Evolutionary conservation across 1,139 yeast species (phyloP), one percentile per base, ranked within the genome.

Genomic region (Wickerhamiella pararugosa): DNA sequence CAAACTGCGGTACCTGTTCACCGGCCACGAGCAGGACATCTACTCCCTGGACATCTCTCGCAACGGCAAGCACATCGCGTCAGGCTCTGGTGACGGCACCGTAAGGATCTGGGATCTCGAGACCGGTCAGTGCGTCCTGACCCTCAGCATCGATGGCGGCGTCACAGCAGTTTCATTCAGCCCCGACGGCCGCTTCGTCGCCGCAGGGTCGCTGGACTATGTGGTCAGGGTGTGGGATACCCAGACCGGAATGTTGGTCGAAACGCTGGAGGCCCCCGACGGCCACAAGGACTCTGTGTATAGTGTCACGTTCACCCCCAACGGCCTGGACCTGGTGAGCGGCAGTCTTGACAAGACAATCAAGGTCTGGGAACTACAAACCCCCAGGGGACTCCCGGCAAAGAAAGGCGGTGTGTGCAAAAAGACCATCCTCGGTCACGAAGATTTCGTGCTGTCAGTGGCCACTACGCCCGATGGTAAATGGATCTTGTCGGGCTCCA

Each of bases 221-320:
- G 82, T 95, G 25, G 97, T 90, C 40, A 74, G 97, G 50, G 94
- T 90, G 38, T 90, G 98, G 97, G 97, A 87, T 64, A 81, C 95
- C 9, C 76, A 86, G 45, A 82, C 94, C 25, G 96, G 97, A 2
- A 57, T 57, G 50, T 69, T 86, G 46, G 94, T 90, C 40, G 97
- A 90, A 67, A 75, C 95, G 59, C 71, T 90, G 51, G 97, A 87
- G 59, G 79, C 90, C 15, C 94, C 93, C 45, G 87, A 87, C 51
- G 97, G 97, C 29, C 98, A 90, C 63, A 84, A 81, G 69, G 97
- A 90, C 63, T 83, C 95, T 3, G 97, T 90, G 43, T 87, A 90
- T 65, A 79, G 93, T 10, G 97, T 90, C 38, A 92, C 93, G 2
- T 90, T 87, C 63, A 81, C 95, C 15, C 83, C 87, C 46, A 80